These are phyloP conservation scores for Pseudozyma flocculosa DNA, from an alignment of 1,284 basidiomycete species.

Conservation along the genomic window DNA sequence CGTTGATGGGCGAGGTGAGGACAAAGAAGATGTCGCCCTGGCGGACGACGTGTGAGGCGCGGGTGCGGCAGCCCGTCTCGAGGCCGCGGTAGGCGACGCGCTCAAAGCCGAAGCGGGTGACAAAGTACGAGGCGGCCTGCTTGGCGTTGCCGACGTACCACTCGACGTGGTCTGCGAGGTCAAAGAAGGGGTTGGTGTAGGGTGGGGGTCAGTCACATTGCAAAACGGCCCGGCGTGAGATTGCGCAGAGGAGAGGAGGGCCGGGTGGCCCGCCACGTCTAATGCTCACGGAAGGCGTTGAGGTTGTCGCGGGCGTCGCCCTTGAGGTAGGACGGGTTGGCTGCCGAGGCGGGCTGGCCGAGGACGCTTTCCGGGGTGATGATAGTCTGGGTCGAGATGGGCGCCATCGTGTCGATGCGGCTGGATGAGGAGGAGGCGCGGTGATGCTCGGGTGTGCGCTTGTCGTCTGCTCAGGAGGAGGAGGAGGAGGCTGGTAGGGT, in stretches of 20 bases:
- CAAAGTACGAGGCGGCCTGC: conserved; percentile 14
- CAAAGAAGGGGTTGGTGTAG: no score
- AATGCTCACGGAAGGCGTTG: conserved; percentile 3
- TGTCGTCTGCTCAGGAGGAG: no score
- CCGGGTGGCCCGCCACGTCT: no score
- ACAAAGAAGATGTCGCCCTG: conserved; percentile 9
- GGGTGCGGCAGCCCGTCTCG: conserved; percentile 9
- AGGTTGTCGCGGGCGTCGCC: conserved; percentile 2
- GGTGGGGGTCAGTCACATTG: no score
- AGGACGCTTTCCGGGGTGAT: neutral
- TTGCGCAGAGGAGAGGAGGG: no score
- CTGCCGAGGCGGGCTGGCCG: neutral
- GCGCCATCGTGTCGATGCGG: neutral
- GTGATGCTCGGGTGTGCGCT: no score
- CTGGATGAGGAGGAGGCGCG: no score
- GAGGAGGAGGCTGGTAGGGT: no score
- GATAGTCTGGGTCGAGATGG: conserved; percentile 4
- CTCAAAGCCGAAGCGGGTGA: conserved; percentile 13
- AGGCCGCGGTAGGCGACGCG: conserved; percentile 13
- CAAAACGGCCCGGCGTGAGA: no score
- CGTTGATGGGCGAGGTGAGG: conserved; percentile 3
- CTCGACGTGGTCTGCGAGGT: conserved; percentile 9
- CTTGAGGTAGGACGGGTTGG: neutral
- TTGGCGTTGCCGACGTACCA: conserved; percentile 19
- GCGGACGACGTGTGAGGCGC: conserved; percentile 12